These are phyloP conservation scores for Citrus reticulata DNA, from an alignment of 345 rosid species.

Conservation along the genomic window DNA sequence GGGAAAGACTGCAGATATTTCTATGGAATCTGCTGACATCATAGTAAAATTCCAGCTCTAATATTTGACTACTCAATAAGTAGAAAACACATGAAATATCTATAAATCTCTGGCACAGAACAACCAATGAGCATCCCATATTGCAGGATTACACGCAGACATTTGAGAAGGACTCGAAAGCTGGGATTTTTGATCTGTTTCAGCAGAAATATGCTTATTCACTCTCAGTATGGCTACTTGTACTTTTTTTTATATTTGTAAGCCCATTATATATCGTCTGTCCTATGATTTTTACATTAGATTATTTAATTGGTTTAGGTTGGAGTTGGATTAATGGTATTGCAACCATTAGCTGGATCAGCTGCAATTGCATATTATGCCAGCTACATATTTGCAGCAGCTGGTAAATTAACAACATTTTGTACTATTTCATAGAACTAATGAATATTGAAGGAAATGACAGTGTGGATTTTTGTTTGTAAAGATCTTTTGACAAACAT, in stretches of 20 bases:
- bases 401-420: too few relatives aligned
- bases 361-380: conserved; percentile 36
- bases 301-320: conserved; percentile 21
- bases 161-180: conserved; percentile 25
- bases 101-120: not conserved
- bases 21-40: conserved; percentile 34
- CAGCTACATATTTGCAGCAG: too few relatives aligned
- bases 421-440: too few relatives aligned
- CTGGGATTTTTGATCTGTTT: conserved; percentile 44
- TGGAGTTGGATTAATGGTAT: conserved; percentile 49
- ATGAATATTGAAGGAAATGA: too few relatives aligned
- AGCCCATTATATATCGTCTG: not conserved
- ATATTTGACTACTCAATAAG: not conserved
- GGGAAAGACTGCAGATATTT: conserved; percentile 45
- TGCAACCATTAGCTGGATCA: conserved; percentile 44
- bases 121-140: not conserved
- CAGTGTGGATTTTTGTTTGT: too few relatives aligned
- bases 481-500: too few relatives aligned
- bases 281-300: not conserved
- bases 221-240: conserved; percentile 37
- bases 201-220: conserved; percentile 44
- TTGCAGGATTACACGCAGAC: conserved; percentile 41
- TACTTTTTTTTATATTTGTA: too few relatives aligned
- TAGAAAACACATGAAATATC: not conserved
- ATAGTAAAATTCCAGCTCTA: conserved; percentile 11